Conservation (phyloP, 495 filamentous ascomycete genomes). For the Talaromyces liani region DNA sequence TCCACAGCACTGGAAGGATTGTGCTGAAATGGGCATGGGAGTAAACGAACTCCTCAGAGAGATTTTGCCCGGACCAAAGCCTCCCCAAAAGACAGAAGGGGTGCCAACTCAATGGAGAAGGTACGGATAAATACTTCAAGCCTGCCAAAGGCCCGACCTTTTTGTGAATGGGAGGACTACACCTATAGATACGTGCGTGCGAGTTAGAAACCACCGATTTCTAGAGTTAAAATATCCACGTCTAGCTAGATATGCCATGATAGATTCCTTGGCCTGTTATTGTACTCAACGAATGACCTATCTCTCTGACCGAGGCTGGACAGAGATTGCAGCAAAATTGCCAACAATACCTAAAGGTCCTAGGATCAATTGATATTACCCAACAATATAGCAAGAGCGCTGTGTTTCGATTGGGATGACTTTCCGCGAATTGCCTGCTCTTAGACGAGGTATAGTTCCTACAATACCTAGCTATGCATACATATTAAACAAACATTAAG, state of each 20-base stretch:
- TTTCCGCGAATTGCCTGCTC: too few relatives aligned
- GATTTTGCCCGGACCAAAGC: slow-evolving; percentile 7
- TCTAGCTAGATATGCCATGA: not conserved
- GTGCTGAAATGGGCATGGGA: slow-evolving; percentile 2
- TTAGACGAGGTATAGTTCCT: too few relatives aligned
- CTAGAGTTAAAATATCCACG: not conserved
- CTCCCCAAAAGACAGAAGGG: not conserved
- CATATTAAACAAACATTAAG: not conserved
- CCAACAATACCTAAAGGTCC: too few relatives aligned
- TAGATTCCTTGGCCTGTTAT: not conserved
- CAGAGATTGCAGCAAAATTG: not conserved
- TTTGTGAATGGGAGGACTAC: too few relatives aligned
- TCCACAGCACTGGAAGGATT: slow-evolving; percentile 8
- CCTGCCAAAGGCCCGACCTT: too few relatives aligned
- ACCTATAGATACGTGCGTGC: not conserved
- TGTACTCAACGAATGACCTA: not conserved
- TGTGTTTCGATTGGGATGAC: too few relatives aligned
- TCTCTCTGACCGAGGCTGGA: not conserved
- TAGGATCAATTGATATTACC: too few relatives aligned
- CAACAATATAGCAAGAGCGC: too few relatives aligned
- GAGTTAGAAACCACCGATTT: not conserved
- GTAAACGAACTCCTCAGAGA: slow-evolving; percentile 7
- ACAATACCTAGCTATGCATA: not conserved
- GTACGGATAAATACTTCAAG: not conserved
- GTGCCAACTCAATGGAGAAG: slow-evolving; percentile 7